These are phyloP conservation scores for Periconia sp. DNA, from an alignment of 2,329 filamentous ascomycete species.

Conservation along the genomic window DNA sequence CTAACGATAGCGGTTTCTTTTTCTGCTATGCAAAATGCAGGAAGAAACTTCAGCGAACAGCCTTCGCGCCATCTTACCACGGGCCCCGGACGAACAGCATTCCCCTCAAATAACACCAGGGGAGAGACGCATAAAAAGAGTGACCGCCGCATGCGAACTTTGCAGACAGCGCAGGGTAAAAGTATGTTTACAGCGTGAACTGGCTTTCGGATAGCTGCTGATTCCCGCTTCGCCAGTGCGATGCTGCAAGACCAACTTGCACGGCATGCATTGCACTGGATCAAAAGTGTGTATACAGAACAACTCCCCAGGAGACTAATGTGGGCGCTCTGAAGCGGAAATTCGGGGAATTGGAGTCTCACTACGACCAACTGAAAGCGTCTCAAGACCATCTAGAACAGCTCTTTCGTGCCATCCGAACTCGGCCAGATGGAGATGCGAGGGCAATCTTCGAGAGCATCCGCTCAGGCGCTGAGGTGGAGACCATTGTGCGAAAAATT, in stretches of 20 bases:
- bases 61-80: too few species aligned
- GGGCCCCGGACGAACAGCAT: too few species aligned
- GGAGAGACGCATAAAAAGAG: neutral
- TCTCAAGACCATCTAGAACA: neutral
- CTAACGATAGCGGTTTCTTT: too few species aligned
- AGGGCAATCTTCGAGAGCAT: neutral
- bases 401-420: neutral
- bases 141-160: neutral
- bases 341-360: conserved; percentile 1
- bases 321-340: neutral
- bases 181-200: neutral
- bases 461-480: neutral
- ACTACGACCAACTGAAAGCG: neutral
- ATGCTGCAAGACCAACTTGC: neutral
- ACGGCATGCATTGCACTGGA: neutral
- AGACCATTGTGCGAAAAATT: neutral
- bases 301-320: neutral
- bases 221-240: neutral
- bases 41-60: too few species aligned
- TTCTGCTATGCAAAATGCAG: too few species aligned
- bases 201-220: neutral
- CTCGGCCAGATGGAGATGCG: neutral
- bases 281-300: neutral
- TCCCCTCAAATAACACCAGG: too few species aligned
- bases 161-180: neutral